These are phyloP conservation scores for Tuber aestivum DNA, from an alignment of 495 filamentous ascomycete species.

Conservation along the genomic window DNA sequence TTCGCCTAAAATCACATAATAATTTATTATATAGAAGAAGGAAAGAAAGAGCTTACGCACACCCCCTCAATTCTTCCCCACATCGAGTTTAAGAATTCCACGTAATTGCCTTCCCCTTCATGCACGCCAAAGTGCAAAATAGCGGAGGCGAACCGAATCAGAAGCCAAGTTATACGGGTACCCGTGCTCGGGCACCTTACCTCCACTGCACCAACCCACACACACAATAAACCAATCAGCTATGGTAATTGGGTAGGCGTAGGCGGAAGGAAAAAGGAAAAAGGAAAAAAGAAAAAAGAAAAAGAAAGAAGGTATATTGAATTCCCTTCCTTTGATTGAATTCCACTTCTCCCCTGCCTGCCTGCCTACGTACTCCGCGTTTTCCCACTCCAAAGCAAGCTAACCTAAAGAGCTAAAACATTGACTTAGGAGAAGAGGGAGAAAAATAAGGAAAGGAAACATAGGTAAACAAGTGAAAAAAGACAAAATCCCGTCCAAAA, in stretches of 20 bases:
- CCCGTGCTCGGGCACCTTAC: no score
- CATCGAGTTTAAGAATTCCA: conserved; percentile 1
- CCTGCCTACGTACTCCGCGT: background rate
- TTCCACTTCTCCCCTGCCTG: background rate
- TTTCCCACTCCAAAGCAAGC: conserved; percentile 1
- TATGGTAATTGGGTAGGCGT: background rate
- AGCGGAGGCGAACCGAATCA: background rate
- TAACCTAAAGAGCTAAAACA: background rate
- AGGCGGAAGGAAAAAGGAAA: background rate
- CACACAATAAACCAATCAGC: background rate
- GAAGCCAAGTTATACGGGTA: no score
- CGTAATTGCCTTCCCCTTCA: background rate
- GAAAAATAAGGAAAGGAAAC: background rate
- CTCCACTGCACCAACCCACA: background rate
- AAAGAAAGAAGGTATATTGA: background rate
- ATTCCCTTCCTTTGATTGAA: background rate
- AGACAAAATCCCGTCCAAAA: conserved; percentile 6
- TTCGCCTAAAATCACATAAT: background rate
- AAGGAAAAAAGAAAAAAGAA: background rate
- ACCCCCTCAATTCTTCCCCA: background rate
- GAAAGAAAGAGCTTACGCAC: background rate
- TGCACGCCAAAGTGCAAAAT: background rate
- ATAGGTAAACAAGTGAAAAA: background rate
- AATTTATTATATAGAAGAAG: background rate
- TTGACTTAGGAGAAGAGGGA: background rate